Conservation (phyloP, 495 filamentous ascomycete species). For the Filosporella fistucella region DNA sequence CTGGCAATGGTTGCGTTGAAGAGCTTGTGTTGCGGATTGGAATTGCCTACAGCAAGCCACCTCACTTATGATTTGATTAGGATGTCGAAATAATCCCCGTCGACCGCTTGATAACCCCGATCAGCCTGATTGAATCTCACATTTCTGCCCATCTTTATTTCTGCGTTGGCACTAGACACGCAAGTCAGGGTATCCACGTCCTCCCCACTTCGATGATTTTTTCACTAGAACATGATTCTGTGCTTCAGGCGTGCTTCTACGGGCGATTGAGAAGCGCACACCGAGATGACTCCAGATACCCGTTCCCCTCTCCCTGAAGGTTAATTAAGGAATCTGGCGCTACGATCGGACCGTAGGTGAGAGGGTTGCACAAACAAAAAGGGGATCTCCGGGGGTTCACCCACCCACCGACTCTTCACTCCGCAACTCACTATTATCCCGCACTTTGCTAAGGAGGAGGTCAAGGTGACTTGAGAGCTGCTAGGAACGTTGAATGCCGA, state of each 20-base stretch:
- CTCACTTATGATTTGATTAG: not conserved
- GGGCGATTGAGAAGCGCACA: slow-evolving; percentile 6
- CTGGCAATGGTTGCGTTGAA: not conserved
- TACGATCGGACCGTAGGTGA: not conserved
- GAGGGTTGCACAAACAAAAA: not conserved
- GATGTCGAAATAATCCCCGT: slow-evolving; percentile 16
- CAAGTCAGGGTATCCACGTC: slow-evolving; percentile 13
- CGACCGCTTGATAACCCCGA: slow-evolving; percentile 3
- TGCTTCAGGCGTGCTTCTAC: slow-evolving; percentile 14
- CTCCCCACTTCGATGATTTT: not conserved
- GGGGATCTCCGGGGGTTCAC: not conserved
- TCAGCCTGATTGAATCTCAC: not conserved
- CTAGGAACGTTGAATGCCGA: too few relatives aligned
- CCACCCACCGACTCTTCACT: not conserved
- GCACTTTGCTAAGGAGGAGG: not conserved
- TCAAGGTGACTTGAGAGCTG: too few relatives aligned
- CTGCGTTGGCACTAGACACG: slow-evolving; percentile 12
- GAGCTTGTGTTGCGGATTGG: slow-evolving; percentile 1
- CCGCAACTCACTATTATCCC: not conserved
- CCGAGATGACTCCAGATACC: not conserved
- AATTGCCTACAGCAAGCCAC: slow-evolving; percentile 18
- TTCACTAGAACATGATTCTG: slow-evolving; percentile 14
- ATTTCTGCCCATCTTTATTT: slow-evolving; percentile 6
- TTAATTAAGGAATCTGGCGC: not conserved
- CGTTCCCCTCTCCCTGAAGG: not conserved